These are phyloP conservation scores for Nicotiana tabacum DNA, from an alignment of 257 asterid species.

Conservation along the genomic window DNA sequence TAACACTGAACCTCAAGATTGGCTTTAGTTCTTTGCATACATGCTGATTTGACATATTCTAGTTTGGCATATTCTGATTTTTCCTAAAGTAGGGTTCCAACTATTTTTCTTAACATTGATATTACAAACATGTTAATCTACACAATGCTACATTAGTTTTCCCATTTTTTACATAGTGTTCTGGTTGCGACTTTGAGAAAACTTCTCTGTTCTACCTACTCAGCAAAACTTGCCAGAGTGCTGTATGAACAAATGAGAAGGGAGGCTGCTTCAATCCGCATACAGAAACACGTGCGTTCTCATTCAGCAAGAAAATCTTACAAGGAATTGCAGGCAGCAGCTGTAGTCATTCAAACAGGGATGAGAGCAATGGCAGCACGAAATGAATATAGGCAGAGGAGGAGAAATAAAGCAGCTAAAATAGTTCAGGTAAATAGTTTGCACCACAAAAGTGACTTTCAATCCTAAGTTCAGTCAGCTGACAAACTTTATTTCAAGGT, in stretches of 20 bases:
- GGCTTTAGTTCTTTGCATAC: background rate
- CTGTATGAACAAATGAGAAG: conserved; percentile 65
- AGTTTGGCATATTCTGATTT: background rate
- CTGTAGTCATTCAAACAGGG: conserved; percentile 79
- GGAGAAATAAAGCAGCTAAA: conserved; percentile 70
- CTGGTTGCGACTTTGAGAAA: conserved; percentile 5
- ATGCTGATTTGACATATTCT: background rate
- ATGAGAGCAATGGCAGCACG: conserved; percentile 80
- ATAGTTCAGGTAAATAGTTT: conserved; percentile 56
- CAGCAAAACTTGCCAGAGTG: conserved; percentile 72
- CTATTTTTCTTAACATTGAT: background rate
- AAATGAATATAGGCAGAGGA: conserved; percentile 63
- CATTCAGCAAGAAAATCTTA: conserved; percentile 64
- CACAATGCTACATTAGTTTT: conserved; percentile 1
- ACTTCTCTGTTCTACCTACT: conserved; percentile 4
- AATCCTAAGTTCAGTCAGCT: background rate
- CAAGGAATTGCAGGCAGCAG: conserved; percentile 52
- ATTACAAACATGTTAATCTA: background rate
- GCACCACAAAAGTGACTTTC: background rate
- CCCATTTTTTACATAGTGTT: background rate
- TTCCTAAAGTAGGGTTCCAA: background rate
- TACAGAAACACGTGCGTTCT: conserved; percentile 76
- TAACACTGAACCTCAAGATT: background rate
- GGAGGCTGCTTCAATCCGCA: conserved; percentile 80
- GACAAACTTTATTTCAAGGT: background rate